Evolutionary conservation across 352 stramenopile genomes (phyloP).

Genomic region (Phytophthora cactorum): DNA sequence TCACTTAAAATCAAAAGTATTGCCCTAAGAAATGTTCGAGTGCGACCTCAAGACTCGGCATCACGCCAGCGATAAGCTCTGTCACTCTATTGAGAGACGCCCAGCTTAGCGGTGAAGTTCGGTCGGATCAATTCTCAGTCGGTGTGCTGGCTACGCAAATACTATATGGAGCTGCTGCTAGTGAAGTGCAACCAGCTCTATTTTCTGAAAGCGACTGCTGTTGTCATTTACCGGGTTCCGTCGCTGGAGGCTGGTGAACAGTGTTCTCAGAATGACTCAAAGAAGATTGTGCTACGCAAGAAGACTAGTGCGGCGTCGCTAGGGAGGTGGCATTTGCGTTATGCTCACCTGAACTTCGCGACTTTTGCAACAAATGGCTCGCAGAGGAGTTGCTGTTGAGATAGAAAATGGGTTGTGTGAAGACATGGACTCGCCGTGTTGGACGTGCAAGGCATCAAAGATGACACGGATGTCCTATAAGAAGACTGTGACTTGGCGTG

Average conservation of each 20-base stretch:
- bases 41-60: no score
- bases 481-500: background rate
- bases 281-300: background rate
- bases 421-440: background rate
- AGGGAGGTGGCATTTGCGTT: slow-evolving; percentile 13
- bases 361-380: slow-evolving; percentile 7
- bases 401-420: background rate
- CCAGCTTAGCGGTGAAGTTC: background rate
- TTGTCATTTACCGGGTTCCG: background rate
- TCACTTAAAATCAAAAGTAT: no score
- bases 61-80: no score
- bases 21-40: no score
- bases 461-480: background rate
- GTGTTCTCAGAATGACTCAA: background rate
- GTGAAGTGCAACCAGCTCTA: slow-evolving; percentile 12
- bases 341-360: slow-evolving; percentile 10
- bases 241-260: background rate
- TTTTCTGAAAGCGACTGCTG: background rate
- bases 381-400: background rate
- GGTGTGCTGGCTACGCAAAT: slow-evolving; percentile 14
- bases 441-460: background rate
- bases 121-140: background rate
- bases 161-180: background rate
- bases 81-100: no score
- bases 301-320: background rate